These are phyloP conservation scores for Candida golubevii DNA, from an alignment of 805 yeast genomes.

Conservation along the genomic window DNA sequence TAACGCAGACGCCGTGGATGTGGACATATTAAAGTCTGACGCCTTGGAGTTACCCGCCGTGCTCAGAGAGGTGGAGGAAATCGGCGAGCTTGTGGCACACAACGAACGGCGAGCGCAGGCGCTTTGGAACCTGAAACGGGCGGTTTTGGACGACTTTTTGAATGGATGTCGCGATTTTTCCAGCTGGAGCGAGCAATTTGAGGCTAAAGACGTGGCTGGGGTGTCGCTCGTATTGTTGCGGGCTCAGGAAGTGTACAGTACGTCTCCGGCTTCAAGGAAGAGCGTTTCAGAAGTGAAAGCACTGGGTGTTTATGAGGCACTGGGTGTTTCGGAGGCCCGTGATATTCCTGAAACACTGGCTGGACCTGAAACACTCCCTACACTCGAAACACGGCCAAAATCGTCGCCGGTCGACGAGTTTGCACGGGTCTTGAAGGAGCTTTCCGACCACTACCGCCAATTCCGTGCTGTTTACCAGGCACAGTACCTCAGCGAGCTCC, in stretches of 20 bases:
- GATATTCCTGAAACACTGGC: background rate
- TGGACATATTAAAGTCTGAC: conserved; percentile 49
- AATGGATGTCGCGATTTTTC: conserved; percentile 16
- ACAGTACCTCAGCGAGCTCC: conserved; percentile 35
- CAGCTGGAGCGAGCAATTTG: conserved; percentile 20
- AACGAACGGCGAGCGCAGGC: conserved; percentile 32
- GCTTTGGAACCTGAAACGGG: conserved; percentile 13
- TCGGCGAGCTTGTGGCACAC: conserved; percentile 32
- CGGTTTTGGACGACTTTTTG: conserved; percentile 14
- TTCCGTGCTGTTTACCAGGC: conserved; percentile 31
- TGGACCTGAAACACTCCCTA: background rate
- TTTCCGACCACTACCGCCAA: conserved; percentile 33
- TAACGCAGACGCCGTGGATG: conserved; percentile 22
- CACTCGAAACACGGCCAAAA: background rate
- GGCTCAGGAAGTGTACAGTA: background rate
- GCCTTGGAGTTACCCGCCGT: conserved; percentile 55
- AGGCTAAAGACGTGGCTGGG: conserved; percentile 23
- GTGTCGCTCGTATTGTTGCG: conserved; percentile 8
- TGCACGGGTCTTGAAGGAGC: conserved; percentile 25
- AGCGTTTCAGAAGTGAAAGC: background rate
- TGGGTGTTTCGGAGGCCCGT: background rate
- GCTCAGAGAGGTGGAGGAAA: conserved; percentile 28
- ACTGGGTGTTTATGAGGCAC: background rate
- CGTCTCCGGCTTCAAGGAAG: background rate
- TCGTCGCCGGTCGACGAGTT: conserved; percentile 16